A percentile compares a stretch with the other conserved stretches of the same genome.
These are phyloP conservation scores for Tylopilus balloui DNA, from an alignment of 768 basidiomycete genomes.

Conservation along the genomic window DNA sequence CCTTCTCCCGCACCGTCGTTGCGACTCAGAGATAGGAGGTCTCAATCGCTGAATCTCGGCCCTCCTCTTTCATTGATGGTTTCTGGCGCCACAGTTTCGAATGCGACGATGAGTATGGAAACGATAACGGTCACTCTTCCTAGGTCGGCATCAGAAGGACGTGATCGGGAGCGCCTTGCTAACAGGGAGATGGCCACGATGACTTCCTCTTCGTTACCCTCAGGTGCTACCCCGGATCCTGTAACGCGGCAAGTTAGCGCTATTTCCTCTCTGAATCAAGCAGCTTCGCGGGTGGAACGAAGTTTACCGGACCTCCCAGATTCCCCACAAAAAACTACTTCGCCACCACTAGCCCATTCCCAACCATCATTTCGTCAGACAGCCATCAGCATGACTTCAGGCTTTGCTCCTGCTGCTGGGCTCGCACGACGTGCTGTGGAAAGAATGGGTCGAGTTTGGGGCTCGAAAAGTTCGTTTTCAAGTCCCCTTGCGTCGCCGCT, in stretches of 20 bases:
- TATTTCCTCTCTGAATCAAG: conserved; percentile 19
- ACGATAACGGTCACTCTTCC: conserved; percentile 28
- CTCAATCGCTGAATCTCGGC: conserved; percentile 57
- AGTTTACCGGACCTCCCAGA: conserved; percentile 30
- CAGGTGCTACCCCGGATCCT: conserved; percentile 22
- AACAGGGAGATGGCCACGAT: conserved; percentile 40
- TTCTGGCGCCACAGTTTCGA: conserved; percentile 22
- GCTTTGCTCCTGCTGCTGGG: conserved; percentile 67
- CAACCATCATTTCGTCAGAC: conserved; percentile 50
- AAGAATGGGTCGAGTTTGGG: conserved; percentile 67
- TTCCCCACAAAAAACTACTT: conserved; percentile 8
- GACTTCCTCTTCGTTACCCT: conserved; percentile 34
- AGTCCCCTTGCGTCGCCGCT: conserved; percentile 45
- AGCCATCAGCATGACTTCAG: conserved; percentile 68
- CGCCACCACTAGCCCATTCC: conserved; percentile 9
- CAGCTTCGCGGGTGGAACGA: conserved; percentile 25
- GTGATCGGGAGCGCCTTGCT: conserved; percentile 41
- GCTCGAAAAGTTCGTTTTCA: conserved; percentile 36
- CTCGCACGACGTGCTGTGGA: conserved; percentile 75
- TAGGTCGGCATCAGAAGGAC: conserved; percentile 23
- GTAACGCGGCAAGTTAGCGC: conserved; percentile 24
- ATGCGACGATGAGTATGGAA: conserved; percentile 30
- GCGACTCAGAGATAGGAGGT: conserved; percentile 52
- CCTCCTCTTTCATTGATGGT: conserved; percentile 30
- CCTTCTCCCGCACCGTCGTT: conserved; percentile 43